Evolutionary conservation across 2,329 filamentous ascomycete species (phyloP), one percentile per base, ranked within the genome.

Genomic region (Exophiala sp.): DNA sequence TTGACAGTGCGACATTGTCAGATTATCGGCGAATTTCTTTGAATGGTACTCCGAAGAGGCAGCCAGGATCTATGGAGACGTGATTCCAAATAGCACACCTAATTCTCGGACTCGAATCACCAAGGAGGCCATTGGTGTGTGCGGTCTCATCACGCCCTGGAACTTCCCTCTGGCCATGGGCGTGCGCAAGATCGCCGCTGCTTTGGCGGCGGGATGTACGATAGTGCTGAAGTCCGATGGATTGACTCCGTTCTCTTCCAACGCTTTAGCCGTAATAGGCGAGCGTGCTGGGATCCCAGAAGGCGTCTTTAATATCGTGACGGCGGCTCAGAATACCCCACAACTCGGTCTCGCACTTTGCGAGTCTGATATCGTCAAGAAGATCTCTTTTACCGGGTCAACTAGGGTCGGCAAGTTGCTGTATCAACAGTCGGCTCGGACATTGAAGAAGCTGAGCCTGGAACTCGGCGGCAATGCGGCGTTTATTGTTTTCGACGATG

Each of bases 81-180:
- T 74, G 1, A 79, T 83, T 33, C 75, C 77, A 5, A 79, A 86
- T 12, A 84, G 80, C 7, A 74, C 86, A 1, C 76, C 86, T 0
- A 84, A 83, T 2, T 91, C 91, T 71, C 79, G 89, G 50, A 82
- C 92, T 11, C 81, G 85, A 61, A 92, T 88, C 0, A 72, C 89
- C 66, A 91, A 89, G 72, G 87, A 95, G 71, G 89, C 90, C 0
- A 83, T 95, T 12, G 90, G 89, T 48, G 89, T 95, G 10, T 89
- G 86, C 66, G 89, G 86, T 3, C 73, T 92, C 46, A 89, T 95
- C 59, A 91, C 88, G 10, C 89, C 90, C 70, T 94, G 89, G 89
- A 95, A 95, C 73, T 95, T 94, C 65, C 86, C 86, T 11, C 82
- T 85, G 2, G 85, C 85, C 47, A 89, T 89, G 86, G 82, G 88